phyloP scores from a whole-genome alignment of 768 basidiomycete genomes.

The Naganishia vaughanmartiniae region DNA sequence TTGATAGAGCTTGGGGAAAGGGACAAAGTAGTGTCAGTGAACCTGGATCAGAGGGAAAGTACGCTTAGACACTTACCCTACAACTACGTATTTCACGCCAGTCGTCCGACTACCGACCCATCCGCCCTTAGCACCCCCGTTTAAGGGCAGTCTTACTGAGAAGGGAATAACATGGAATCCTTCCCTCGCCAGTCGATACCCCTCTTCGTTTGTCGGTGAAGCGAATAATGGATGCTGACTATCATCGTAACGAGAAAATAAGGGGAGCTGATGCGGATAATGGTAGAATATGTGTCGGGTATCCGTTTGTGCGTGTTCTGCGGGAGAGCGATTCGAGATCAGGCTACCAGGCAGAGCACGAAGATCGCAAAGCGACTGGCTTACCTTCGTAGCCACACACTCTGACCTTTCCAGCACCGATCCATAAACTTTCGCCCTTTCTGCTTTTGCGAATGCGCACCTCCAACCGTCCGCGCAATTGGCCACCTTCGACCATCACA shows the following conservation, averaged over 20 bases:
- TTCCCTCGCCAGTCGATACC: slow-evolving; percentile 57
- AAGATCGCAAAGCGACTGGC: slow-evolving; percentile 4
- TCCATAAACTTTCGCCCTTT: slow-evolving; percentile 62
- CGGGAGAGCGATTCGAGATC: neutral
- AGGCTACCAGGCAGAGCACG: neutral
- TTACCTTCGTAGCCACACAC: slow-evolving; percentile 79
- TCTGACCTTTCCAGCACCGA: slow-evolving; percentile 74
- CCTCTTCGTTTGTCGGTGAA: slow-evolving; percentile 52
- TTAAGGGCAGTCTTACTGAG: slow-evolving; percentile 64
- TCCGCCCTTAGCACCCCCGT: slow-evolving; percentile 61
- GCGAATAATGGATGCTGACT: slow-evolving; percentile 36
- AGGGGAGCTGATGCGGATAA: slow-evolving; percentile 58
- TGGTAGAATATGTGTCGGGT: slow-evolving; percentile 76
- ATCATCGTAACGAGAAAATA: slow-evolving; percentile 55
- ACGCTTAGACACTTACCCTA: slow-evolving; percentile 60
- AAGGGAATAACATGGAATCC: slow-evolving; percentile 74
- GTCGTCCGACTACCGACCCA: slow-evolving; percentile 61
- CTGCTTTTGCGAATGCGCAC: slow-evolving; percentile 62
- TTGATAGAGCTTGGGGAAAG: slow-evolving; percentile 62
- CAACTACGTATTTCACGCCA: slow-evolving; percentile 71
- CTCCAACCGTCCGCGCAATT: slow-evolving; percentile 67
- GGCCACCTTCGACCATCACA: slow-evolving; percentile 73
- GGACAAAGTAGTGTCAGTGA: neutral
- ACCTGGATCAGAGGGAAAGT: neutral
- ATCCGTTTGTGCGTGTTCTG: slow-evolving; percentile 32